These are phyloP conservation scores for Aspergillus sp. DNA, from an alignment of 2,329 filamentous ascomycete genomes.

Conservation along the genomic window DNA sequence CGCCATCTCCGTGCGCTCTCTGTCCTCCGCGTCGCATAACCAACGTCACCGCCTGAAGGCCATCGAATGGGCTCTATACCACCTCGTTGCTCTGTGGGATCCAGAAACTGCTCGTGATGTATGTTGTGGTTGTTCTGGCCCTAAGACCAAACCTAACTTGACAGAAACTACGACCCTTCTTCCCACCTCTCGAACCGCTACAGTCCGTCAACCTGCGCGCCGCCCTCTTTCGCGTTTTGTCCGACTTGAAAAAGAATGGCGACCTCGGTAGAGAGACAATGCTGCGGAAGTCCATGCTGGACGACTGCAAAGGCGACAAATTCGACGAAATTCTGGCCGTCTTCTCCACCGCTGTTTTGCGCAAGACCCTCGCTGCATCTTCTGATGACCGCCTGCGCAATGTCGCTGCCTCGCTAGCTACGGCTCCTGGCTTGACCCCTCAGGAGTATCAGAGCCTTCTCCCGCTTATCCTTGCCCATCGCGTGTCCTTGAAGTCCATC, in stretches of 20 bases:
- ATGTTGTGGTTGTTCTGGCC: slow-evolving; percentile 17
- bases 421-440: slow-evolving; percentile 44
- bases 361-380: slow-evolving; percentile 59
- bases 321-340: slow-evolving; percentile 81
- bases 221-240: slow-evolving; percentile 76
- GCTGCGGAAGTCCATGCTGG: slow-evolving; percentile 90
- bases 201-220: slow-evolving; percentile 89
- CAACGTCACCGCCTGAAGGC: slow-evolving; percentile 80
- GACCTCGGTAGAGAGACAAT: slow-evolving; percentile 75
- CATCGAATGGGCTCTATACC: slow-evolving; percentile 89
- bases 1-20: slow-evolving; percentile 65
- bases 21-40: slow-evolving; percentile 68
- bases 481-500: slow-evolving; percentile 60
- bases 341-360: slow-evolving; percentile 81
- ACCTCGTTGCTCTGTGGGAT: slow-evolving; percentile 83
- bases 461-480: slow-evolving; percentile 71
- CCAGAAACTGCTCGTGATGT: slow-evolving; percentile 71
- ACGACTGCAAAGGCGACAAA: slow-evolving; percentile 90
- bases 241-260: slow-evolving; percentile 84
- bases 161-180: slow-evolving; percentile 85
- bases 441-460: slow-evolving; percentile 49
- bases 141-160: neutral
- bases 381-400: slow-evolving; percentile 42
- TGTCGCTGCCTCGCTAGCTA: slow-evolving; percentile 55
- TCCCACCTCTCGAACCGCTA: slow-evolving; percentile 83